Base-by-base conservation (phyloP, 2,329 filamentous ascomycete species). In the Apiospora aurea region DNA sequence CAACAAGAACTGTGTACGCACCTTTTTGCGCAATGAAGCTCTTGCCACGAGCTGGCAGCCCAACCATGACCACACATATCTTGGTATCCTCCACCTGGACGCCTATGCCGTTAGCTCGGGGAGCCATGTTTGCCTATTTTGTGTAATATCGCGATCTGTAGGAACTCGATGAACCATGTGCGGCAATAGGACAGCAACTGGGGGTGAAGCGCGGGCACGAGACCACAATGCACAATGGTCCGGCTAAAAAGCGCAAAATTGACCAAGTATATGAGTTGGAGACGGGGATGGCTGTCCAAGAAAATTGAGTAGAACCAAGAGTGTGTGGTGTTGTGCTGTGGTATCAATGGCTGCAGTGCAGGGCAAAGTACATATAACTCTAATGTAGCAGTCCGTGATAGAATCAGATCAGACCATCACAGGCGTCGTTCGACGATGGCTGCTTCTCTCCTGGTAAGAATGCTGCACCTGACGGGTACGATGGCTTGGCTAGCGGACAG, bases 31-130 rank as follows among this genome's bases (percentile, higher is more conserved):
- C 96, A 81, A 99, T 98, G 82, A 97, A 91, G 85, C 94, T 97
- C 89, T 99, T 99, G 80, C 96, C 96, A 77, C 96, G 89, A 74
- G 96, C 96, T 71, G 96, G 96, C 81, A 99, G 88, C 76, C 96
- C 96, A 73, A 99, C 96, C 96, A 99, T 98, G 78, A 99, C 95
- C 75, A 99, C 95, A 83, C 96, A 98, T 85, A 99, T 97, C 82
- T 94, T 94, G 73, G 94, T 96, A 83, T 98, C 95, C 87, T 98
- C 96, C 78, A 93, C 94, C 94, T 97, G 93, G 75, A 95, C 89
- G 79, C 92, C 93, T 78, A 90, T 85, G 76, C 92, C 91, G 82
- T 91, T 91, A 86, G 87, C 85, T 80, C 73, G 72, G 70, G 77
- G 78, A 74, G 78, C 78, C 79, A 81, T 81, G 70, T 29, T 78